These are phyloP conservation scores for Chytriomyces hyalinus DNA, from an alignment of 192 early-diverging fungal species.

Conservation along the genomic window DNA sequence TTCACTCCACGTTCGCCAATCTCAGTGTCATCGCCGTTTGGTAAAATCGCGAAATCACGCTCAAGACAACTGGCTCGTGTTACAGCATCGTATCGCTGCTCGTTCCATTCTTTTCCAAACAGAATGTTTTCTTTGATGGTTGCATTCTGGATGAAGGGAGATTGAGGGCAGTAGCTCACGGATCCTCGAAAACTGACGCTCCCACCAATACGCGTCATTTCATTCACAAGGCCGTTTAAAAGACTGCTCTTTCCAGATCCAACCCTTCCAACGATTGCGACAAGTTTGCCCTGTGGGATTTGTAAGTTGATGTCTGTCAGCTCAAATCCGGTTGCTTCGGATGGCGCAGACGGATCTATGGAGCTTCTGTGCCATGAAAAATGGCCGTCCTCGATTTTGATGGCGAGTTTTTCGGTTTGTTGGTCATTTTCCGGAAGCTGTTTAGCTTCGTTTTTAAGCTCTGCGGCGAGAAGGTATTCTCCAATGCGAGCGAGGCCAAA, in stretches of 20 bases:
- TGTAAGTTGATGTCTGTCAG: slow-evolving; percentile 52
- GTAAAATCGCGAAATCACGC: slow-evolving; percentile 67
- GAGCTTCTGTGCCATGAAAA: slow-evolving; percentile 14
- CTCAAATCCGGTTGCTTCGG: slow-evolving; percentile 1
- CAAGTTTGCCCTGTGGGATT: slow-evolving; percentile 62
- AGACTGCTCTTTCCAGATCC: slow-evolving; percentile 86
- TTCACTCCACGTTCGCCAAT: slow-evolving; percentile 61
- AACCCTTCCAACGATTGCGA: slow-evolving; percentile 81
- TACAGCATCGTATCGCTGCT: slow-evolving; percentile 63
- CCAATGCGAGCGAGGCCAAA: slow-evolving; percentile 30
- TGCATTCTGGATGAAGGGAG: slow-evolving; percentile 84
- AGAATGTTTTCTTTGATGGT: slow-evolving; percentile 68
- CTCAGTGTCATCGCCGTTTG: slow-evolving; percentile 66
- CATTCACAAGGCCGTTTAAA: slow-evolving; percentile 76
- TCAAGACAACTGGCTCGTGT: slow-evolving; percentile 72
- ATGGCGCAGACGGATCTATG: background rate
- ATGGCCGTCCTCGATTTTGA: slow-evolving; percentile 21
- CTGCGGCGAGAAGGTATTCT: slow-evolving; percentile 27
- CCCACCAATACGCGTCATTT: slow-evolving; percentile 63
- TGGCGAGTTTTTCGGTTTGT: slow-evolving; percentile 1
- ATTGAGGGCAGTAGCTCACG: slow-evolving; percentile 80
- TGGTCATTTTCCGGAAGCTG: background rate
- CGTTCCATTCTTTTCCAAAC: slow-evolving; percentile 68
- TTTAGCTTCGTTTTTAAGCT: slow-evolving; percentile 19
- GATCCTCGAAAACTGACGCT: slow-evolving; percentile 57